Base-by-base conservation (phyloP, 495 filamentous ascomycete genomes). In the Oidiodendron maius region DNA sequence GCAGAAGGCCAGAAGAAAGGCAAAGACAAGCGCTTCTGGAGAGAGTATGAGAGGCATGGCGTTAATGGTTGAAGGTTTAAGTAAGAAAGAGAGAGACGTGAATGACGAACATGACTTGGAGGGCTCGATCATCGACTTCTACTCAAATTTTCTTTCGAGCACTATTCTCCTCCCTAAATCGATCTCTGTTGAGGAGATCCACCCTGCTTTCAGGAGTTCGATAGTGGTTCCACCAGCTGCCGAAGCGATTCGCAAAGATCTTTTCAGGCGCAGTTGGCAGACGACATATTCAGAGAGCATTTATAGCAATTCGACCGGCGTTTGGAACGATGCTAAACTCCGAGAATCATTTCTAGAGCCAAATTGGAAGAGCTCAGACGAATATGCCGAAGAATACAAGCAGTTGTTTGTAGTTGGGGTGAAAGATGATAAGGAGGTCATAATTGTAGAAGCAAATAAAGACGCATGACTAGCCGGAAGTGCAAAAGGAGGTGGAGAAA, bases 81-180 rank as follows among this genome's bases (percentile, higher is more conserved):
- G 35, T 16, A 26, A 15, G 20, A 20, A 17, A 10, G 38, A 55
- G 39, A 26, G 20, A 25, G 35, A 44, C 20, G 38, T 32, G 21
- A 26, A 53, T 12, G 28, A 47, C 3, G 50, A 47, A 26, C 26
- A 34, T 12, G 37, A 58, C 21, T 44, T 51, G 40, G 55, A 55
- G 21, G 24, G 35, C 13, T 46, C 41, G 6, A 43, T 58, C 25
- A 44, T 54, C 4, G 46, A 50, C 20, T 51, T 37, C 25, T 58
- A 58, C 20, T 30, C 41, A 10, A 35, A 38, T 25, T 21, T 42
- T 6, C n/a, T 23, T 9, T 48, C 44, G 18, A 41, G 15, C 22
- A 3, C 47, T 24, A 1, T 16, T 23, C 25, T 46, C 9, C 2
- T 18, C 12, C 9, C 13, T 12, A 21, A 40, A 10, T 13, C 35